Percentiles rank a stretch among this genome's conserved stretches.
These are phyloP conservation scores for Candida neerlandica DNA, from an alignment of 1,139 yeast genomes.

Conservation along the genomic window DNA sequence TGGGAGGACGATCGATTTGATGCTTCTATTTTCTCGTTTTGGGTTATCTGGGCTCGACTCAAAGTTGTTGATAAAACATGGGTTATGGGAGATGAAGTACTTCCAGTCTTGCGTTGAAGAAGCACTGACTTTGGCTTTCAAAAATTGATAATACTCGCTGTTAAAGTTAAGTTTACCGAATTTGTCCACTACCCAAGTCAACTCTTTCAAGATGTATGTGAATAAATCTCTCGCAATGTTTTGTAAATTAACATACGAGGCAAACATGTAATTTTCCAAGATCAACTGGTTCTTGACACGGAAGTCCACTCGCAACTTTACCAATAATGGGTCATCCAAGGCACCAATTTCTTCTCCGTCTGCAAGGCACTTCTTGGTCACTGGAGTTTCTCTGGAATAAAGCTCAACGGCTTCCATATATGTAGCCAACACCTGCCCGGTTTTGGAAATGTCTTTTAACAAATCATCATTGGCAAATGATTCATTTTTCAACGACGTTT, in stretches of 20 bases:
- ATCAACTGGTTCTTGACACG: slow-evolving; percentile 47
- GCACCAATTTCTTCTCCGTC: slow-evolving; percentile 29
- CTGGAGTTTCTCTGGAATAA: slow-evolving; percentile 33
- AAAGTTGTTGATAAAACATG: slow-evolving; percentile 39
- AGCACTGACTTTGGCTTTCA: slow-evolving; percentile 24
- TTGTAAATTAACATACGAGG: slow-evolving; percentile 47
- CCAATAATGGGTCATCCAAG: slow-evolving; percentile 46
- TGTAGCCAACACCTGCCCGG: slow-evolving; percentile 38
- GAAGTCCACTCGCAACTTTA: slow-evolving; percentile 43
- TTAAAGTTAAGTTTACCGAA: slow-evolving; percentile 32
- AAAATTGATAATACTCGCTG: slow-evolving; percentile 19
- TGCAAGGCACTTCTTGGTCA: slow-evolving; percentile 24
- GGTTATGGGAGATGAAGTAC: slow-evolving; percentile 38
- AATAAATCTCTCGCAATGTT: slow-evolving; percentile 46
- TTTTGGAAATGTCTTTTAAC: slow-evolving; percentile 41
- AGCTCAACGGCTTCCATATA: slow-evolving; percentile 38
- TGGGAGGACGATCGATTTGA: slow-evolving; percentile 34
- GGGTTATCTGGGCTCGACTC: slow-evolving; percentile 25
- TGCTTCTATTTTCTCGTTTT: slow-evolving; percentile 36
- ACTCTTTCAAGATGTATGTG: slow-evolving; percentile 42
- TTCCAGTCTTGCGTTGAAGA: slow-evolving; percentile 41
- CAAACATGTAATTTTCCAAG: slow-evolving; percentile 47
- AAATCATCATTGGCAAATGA: slow-evolving; percentile 43
- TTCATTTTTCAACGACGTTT: slow-evolving; percentile 43
- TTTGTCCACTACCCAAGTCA: slow-evolving; percentile 35